Evolutionary conservation across 2,329 filamentous ascomycete species (phyloP).

Genomic region (Colletotrichum plurivorum): DNA sequence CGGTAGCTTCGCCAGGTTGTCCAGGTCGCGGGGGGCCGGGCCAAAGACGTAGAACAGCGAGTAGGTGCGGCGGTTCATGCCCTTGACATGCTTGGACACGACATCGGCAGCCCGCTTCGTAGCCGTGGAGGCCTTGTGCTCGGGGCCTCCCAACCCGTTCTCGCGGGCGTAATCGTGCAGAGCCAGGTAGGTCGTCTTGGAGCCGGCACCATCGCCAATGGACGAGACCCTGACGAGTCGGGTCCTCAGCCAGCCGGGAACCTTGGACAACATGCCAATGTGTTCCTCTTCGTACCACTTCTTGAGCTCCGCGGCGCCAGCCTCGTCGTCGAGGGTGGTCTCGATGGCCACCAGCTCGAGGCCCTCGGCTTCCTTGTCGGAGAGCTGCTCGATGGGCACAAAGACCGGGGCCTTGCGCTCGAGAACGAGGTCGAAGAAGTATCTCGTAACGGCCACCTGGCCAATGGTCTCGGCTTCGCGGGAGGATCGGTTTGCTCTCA

Average conservation of each 20-base stretch:
- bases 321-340: slow-evolving; percentile 66
- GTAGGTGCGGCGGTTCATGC: slow-evolving; percentile 73
- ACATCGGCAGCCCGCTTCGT: slow-evolving; percentile 75
- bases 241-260: slow-evolving; percentile 84
- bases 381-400: slow-evolving; percentile 70
- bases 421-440: slow-evolving; percentile 77
- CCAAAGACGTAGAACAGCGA: slow-evolving; percentile 86
- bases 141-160: slow-evolving; percentile 77
- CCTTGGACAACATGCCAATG: slow-evolving; percentile 76
- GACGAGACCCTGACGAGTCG: slow-evolving; percentile 78
- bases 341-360: slow-evolving; percentile 75
- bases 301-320: slow-evolving; percentile 66
- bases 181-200: slow-evolving; percentile 68
- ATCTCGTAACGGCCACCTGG: slow-evolving; percentile 75
- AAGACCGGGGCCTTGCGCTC: slow-evolving; percentile 70
- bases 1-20: slow-evolving; percentile 66
- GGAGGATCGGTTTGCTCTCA: slow-evolving; percentile 71
- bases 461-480: slow-evolving; percentile 69
- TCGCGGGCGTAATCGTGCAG: slow-evolving; percentile 80
- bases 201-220: slow-evolving; percentile 66
- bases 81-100: slow-evolving; percentile 69
- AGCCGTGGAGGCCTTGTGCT: slow-evolving; percentile 73
- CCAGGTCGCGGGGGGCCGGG: slow-evolving; percentile 78
- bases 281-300: slow-evolving; percentile 86
- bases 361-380: slow-evolving; percentile 71